Conservation (phyloP, 2,329 filamentous ascomycete species). For the Fusarium ramigenum region DNA sequence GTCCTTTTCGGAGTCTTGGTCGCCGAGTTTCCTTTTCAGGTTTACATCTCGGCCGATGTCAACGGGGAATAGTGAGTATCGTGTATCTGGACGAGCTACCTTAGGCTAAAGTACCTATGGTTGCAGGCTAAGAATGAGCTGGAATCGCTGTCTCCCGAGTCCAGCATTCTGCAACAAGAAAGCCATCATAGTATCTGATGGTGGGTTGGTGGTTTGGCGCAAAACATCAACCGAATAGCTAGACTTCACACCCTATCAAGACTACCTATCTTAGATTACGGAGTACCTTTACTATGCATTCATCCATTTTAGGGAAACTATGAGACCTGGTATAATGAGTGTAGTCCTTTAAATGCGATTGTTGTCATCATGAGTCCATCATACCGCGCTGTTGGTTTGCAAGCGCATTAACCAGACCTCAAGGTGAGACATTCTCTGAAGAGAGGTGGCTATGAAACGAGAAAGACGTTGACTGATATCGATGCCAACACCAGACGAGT, state of each 20-base stretch:
- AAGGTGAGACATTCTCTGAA: not conserved
- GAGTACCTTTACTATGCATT: not conserved
- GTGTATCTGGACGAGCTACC: not conserved
- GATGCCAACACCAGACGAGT: not conserved
- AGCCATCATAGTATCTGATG: not conserved
- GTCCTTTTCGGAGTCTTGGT: constrained; percentile 43
- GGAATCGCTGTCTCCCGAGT: not conserved
- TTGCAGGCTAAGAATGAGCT: not conserved
- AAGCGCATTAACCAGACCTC: not conserved
- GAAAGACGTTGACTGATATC: not conserved
- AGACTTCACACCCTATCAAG: not conserved
- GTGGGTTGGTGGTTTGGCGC: not conserved
- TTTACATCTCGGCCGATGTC: constrained; percentile 5
- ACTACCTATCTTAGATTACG: not conserved
- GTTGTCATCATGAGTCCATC: not conserved
- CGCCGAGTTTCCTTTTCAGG: constrained; percentile 41
- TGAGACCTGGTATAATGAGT: not conserved
- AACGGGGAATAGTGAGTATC: not conserved
- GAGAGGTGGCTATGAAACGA: not conserved
- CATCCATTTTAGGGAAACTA: too few species aligned
- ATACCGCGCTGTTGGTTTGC: not conserved
- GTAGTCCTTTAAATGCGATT: not conserved
- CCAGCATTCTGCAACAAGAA: not conserved
- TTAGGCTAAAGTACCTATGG: constrained; percentile 14
- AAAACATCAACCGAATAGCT: not conserved